Evolutionary conservation across 73 alveolate genomes (phyloP), one percentile per base, ranked within the genome.

Genomic region (Paramecium tetraurelia): DNA sequence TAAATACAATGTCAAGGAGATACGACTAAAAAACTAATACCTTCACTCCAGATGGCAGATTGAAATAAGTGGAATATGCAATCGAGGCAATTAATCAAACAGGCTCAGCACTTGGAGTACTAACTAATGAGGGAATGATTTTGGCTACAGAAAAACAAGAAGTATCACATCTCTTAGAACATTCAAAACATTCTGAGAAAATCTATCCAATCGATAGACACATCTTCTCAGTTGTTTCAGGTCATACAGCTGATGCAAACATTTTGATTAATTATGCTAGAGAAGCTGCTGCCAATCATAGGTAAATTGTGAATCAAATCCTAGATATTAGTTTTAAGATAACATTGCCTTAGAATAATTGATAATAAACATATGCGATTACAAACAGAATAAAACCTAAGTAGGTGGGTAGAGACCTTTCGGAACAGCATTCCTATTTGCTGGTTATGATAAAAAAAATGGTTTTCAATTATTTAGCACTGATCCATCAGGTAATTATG

Each of bases 11-110:
- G 98, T 93, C 96, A 22, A 93, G 96, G 86, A 93, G 95, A 93
- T 96, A 96, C 96, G 98, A 96, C 85, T 63, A 94, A 70, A 92
- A 93, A 92, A 96, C 98, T 76, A 96, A 97, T 59, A 95, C 97
- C 35, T 96, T 96, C 95, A 95, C 97, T 92, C 97, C 97, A 48
- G 97, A 96, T 93, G 98, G 98, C 31, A 94, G 95, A 92, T 77
- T 94, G 16, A 85, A 92, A 59, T 92, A 94, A 77, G 97, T 94
- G 12, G 95, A 94, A 92, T 92, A 92, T 71, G 97, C 97, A 20
- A 92, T 92, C 35, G 95, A 94, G 63, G 95, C 95, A 71, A 94
- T 94, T 59, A 94, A 93, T 41, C 72, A 94, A 70, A 94, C 97
- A 21, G 97, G 97, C 2, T 80, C 93, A 48, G 95, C 96, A 16